Evolutionary conservation across 192 early-diverging fungal species (phyloP), one percentile per base, ranked within the genome.

Genomic region (Coemansia sp.): DNA sequence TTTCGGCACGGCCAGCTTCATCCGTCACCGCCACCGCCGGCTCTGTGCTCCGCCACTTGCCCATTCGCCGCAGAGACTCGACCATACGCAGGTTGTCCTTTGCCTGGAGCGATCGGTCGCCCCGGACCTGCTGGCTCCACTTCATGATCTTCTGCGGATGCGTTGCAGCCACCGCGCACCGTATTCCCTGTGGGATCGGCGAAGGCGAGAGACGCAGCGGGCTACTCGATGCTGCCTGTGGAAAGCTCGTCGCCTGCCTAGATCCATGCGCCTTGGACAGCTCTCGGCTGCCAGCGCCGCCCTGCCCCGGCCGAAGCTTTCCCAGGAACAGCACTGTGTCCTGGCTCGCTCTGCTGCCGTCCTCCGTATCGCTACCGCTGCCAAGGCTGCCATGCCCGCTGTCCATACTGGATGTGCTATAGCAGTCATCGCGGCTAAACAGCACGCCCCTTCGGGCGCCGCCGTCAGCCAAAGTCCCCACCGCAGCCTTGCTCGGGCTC

Each of bases 41-140:
- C 10, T 33, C 31, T 3, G 50, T 29, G 20, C 49, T 53, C 23
- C 53, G 61, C 55, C 46, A 51, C 40, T 72, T 72, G 33, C 61
- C 68, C 68, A 72, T 72, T 30, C 61, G 67, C 18, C 60, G 56
- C 30, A 71, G 53, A 5, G 67, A 60, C 51, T 64, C 67, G n/a
- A 71, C 53, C 67, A 71, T 71, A 4, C 61, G 61, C 51, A 50
- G 5, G 51, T 46, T 54, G 10, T 64, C 61, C 29, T 60, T 60
- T 27, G 29, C 22, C 29, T 52, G 54, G n/a, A 43, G 10, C 10
- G 37, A 25, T 1, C 40, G 53, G 25, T 57, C 60, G 13, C 16
- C 48, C 9, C 61, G 54, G 38, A 28, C 43, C 36, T 56, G 47
- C 40, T 65, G 55, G 21, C 47, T 70, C 47, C 39, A 54, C 39